These are phyloP conservation scores for Thalassiosira pacifica DNA, from an alignment of 352 stramenopile species.

Conservation along the genomic window DNA sequence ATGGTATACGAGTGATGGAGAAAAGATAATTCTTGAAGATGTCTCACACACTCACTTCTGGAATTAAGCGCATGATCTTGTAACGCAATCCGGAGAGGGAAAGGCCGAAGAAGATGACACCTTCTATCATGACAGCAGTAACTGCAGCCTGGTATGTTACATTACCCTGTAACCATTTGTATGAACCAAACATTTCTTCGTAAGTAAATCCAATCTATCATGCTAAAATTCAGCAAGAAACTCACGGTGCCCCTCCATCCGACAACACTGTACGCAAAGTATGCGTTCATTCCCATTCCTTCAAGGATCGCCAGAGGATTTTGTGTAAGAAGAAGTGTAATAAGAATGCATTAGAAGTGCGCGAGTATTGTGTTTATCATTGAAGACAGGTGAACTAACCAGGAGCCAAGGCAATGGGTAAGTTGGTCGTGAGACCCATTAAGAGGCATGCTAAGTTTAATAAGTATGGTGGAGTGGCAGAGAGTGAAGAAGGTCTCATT, in stretches of 20 bases:
- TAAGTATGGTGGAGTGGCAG: too few relatives aligned
- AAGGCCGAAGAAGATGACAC: constrained; percentile 80
- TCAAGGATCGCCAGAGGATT: too few relatives aligned
- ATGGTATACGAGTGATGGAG: too few relatives aligned
- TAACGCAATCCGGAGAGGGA: constrained; percentile 75
- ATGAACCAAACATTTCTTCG: background rate
- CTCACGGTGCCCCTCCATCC: constrained; percentile 45
- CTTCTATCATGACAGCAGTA: constrained; percentile 82
- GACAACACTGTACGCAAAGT: constrained; percentile 81
- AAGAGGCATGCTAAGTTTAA: constrained; percentile 64
- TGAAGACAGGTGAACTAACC: too few relatives aligned
- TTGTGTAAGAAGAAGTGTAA: too few relatives aligned
- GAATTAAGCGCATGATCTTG: constrained; percentile 68
- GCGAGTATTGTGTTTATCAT: too few relatives aligned
- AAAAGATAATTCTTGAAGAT: too few relatives aligned
- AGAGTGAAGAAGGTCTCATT: too few relatives aligned
- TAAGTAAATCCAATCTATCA: too few relatives aligned
- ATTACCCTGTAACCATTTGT: constrained; percentile 51
- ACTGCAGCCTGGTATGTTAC: constrained; percentile 73
- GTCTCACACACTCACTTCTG: constrained; percentile 59
- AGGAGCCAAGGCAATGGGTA: constrained; percentile 81
- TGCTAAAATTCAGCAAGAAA: too few relatives aligned
- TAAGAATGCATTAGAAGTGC: too few relatives aligned
- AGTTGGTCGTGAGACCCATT: constrained; percentile 81
- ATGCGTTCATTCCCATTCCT: constrained; percentile 85